Percentiles rank a stretch among this genome's conserved stretches.
Evolutionary conservation across 139 green algal genomes (phyloP).

Genomic region (Tetratostichococcus sp.): DNA sequence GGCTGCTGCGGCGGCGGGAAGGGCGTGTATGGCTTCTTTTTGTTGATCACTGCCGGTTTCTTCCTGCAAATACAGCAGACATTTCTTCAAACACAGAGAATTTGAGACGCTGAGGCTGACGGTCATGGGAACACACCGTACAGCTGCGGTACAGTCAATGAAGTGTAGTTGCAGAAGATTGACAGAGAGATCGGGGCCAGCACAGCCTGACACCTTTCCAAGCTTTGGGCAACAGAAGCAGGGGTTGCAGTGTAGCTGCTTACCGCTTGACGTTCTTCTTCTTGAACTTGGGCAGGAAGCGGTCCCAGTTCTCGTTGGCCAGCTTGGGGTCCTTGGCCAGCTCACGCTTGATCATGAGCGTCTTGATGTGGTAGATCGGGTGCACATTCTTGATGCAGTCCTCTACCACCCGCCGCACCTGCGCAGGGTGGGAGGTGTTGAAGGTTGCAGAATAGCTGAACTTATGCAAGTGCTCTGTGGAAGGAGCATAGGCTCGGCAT

Average conservation of each 20-base stretch:
- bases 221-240: too few species aligned
- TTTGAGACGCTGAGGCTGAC: too few species aligned
- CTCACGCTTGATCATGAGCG: conserved; percentile 98
- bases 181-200: too few species aligned
- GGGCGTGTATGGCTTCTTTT: conserved; percentile 88
- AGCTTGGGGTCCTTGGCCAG: conserved; percentile 88
- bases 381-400: conserved; percentile 98
- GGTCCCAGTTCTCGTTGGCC: conserved; percentile 86
- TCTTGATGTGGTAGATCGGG: conserved; percentile 99
- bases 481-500: too few species aligned
- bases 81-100: neutral
- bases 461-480: too few species aligned
- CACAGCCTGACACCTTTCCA: too few species aligned
- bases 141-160: too few species aligned
- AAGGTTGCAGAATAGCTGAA: too few species aligned
- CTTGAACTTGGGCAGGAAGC: conserved; percentile 99
- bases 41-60: conserved; percentile 19
- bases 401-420: conserved; percentile 89
- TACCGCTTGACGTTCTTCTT: conserved; percentile 96
- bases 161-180: too few species aligned
- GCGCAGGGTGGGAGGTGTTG: too few species aligned
- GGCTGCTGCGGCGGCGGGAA: conserved; percentile 93
- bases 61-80: neutral
- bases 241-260: neutral
- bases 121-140: too few species aligned